phyloP scores from a whole-genome alignment of 345 rosid species.

The Bruguiera gymnorhiza region DNA sequence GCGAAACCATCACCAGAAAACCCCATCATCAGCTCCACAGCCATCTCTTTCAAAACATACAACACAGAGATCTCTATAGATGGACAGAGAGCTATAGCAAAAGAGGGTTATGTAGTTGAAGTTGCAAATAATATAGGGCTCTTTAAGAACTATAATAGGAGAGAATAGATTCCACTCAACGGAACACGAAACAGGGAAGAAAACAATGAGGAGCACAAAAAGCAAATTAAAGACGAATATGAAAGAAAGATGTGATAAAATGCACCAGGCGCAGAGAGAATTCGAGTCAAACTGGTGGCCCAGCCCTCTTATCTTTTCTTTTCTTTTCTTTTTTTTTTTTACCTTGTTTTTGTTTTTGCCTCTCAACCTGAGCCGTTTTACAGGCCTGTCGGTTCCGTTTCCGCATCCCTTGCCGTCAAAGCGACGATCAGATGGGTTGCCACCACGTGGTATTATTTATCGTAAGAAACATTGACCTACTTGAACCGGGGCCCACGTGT shows the following conservation, averaged over 20 bases:
- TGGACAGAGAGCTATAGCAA: neutral
- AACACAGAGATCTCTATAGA: neutral
- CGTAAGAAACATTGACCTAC: constrained; percentile 35
- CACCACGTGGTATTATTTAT: constrained; percentile 27
- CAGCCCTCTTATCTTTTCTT: constrained; percentile 7
- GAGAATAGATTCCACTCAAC: constrained; percentile 1
- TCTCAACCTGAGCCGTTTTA: constrained; percentile 6
- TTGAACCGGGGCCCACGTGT: constrained; percentile 33
- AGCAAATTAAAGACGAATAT: constrained; percentile 8
- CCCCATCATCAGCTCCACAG: constrained; percentile 64
- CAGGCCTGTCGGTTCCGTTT: constrained; percentile 29
- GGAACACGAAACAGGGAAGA: constrained; percentile 2
- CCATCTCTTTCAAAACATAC: constrained; percentile 40
- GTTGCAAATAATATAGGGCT: neutral
- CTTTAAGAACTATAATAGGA: neutral
- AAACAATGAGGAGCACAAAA: neutral
- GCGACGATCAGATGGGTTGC: neutral
- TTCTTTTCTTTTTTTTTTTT: no score
- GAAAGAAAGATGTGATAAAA: constrained; percentile 8
- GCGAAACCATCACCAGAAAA: constrained; percentile 37
- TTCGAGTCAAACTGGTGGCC: constrained; percentile 42
- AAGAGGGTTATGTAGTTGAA: neutral
- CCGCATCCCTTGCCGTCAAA: constrained; percentile 29
- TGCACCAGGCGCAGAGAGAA: neutral
- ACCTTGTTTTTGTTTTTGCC: no score